A percentile compares a stretch with the other conserved stretches of the same genome.
phyloP scores from a whole-genome alignment of 176 grass and related monocot genomes.

The Carex cristatella region DNA sequence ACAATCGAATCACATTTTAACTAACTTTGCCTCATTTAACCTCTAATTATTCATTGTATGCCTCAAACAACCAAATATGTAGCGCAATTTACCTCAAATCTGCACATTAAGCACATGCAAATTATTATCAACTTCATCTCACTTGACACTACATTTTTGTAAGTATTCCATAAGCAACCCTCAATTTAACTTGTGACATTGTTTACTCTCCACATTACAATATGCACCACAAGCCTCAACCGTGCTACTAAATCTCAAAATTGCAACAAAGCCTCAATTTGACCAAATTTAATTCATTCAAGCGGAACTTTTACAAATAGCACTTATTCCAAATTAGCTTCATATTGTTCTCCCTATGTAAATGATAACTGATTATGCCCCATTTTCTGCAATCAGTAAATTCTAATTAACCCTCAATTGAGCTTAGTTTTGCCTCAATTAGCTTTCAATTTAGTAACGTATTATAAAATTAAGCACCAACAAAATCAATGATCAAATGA shows the following conservation, averaged over 20 bases:
- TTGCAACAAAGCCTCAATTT: background rate
- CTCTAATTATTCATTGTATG: background rate
- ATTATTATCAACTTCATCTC: background rate
- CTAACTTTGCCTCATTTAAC: background rate
- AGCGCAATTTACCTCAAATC: background rate
- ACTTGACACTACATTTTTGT: background rate
- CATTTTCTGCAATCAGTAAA: background rate
- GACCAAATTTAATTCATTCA: background rate
- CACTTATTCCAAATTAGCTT: background rate
- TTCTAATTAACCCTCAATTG: background rate
- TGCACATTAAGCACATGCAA: background rate
- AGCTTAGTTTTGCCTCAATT: background rate
- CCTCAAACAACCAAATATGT: background rate
- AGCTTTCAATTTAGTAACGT: background rate
- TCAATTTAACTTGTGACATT: background rate
- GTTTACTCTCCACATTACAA: background rate
- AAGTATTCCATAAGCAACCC: background rate
- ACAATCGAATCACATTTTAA: background rate
- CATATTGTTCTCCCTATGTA: background rate
- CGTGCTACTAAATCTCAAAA: background rate
- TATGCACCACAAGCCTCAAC: background rate
- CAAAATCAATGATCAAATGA: background rate
- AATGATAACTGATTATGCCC: background rate
- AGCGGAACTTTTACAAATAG: background rate
- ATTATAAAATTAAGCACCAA: background rate